Conservation (phyloP, 257 asterid species). For the Ilex asprella region DNA sequence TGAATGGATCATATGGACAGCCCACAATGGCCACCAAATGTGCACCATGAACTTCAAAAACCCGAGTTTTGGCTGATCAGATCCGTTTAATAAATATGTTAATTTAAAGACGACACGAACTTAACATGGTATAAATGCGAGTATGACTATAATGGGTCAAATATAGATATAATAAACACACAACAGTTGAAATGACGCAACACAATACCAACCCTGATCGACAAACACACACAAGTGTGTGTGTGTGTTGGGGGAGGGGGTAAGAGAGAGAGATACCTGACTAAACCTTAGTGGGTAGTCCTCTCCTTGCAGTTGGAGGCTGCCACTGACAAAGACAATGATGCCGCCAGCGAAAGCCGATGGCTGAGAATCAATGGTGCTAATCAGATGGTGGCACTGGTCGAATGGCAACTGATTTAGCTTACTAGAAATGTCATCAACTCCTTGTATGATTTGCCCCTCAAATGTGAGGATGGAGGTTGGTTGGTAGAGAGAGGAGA, state of each 20-base stretch:
- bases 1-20: no score
- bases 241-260: no score
- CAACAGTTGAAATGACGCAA: no score
- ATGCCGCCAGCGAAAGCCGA: conserved; percentile 37
- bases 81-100: no score
- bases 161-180: no score
- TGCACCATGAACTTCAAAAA: no score
- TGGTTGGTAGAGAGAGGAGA: conserved; percentile 36
- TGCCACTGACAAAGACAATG: conserved; percentile 47
- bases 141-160: no score
- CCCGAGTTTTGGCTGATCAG: no score
- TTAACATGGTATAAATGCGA: no score
- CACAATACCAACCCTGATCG: no score
- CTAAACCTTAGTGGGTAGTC: conserved; percentile 59
- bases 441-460: conserved; percentile 42
- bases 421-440: conserved; percentile 30
- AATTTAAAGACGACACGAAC: no score
- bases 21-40: no score
- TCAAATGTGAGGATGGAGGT: conserved; percentile 49
- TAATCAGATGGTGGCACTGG: conserved; percentile 24
- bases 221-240: background rate
- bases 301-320: conserved; percentile 47
- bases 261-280: conserved; percentile 23
- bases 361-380: conserved; percentile 44
- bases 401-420: conserved; percentile 42